phyloP scores from a whole-genome alignment of 371 early-diverging fungal species.

The Mucor racemosus region DNA sequence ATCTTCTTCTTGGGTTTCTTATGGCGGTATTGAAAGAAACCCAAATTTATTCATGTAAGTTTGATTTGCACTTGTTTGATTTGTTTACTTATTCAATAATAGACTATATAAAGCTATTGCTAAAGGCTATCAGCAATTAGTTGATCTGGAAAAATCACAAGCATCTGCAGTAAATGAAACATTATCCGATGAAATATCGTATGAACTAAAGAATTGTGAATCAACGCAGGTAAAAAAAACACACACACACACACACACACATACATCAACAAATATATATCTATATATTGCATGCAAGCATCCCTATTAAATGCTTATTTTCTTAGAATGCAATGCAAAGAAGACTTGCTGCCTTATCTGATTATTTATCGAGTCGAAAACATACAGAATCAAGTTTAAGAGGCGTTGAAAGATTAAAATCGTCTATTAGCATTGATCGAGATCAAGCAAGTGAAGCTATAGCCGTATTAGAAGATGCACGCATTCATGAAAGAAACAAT shows the following conservation, averaged over 20 bases:
- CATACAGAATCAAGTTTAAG: constrained; percentile 42
- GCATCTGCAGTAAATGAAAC: constrained; percentile 36
- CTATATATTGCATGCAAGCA: no score
- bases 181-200: constrained; percentile 33
- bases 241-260: no score
- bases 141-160: constrained; percentile 36
- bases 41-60: constrained; percentile 45
- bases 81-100: neutral
- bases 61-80: neutral
- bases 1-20: constrained; percentile 39
- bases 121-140: constrained; percentile 36
- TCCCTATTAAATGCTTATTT: no score
- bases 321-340: constrained; percentile 36
- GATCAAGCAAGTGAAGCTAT: constrained; percentile 46
- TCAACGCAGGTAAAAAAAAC: constrained; percentile 33
- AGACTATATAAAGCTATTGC: constrained; percentile 41
- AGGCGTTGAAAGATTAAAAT: constrained; percentile 45
- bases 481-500: constrained; percentile 30
- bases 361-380: constrained; percentile 39
- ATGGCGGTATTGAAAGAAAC: constrained; percentile 47
- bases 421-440: constrained; percentile 45
- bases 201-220: constrained; percentile 39
- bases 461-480: constrained; percentile 41
- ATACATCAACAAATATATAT: neutral
- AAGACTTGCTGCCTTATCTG: constrained; percentile 33